phyloP scores from a whole-genome alignment of 495 filamentous ascomycete species.

The Hypoxylon cercidicola region DNA sequence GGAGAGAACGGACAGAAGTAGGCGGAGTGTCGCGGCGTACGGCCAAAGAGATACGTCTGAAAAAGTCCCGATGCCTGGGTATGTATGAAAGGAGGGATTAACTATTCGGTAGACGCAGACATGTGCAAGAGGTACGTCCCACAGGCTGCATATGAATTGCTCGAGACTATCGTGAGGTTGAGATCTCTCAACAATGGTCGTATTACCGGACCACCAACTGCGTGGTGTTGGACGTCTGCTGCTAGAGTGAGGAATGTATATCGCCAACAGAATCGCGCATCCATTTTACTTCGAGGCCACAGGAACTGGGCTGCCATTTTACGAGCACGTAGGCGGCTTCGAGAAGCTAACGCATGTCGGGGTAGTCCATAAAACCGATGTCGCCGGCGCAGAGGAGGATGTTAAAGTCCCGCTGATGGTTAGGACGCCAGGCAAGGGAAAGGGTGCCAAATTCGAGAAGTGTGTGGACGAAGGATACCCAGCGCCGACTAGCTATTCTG shows the following conservation, averaged over 20 bases:
- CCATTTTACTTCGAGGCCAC: conserved; percentile 55
- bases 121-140: too few relatives aligned
- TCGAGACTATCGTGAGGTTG: too few relatives aligned
- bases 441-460: conserved; percentile 15
- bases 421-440: conserved; percentile 23
- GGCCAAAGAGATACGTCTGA: too few relatives aligned
- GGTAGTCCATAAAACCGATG: conserved; percentile 19
- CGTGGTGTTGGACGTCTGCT: conserved; percentile 49
- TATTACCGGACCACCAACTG: conserved; percentile 47
- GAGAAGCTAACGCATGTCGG: conserved; percentile 26
- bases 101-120: too few relatives aligned
- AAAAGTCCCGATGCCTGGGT: too few relatives aligned
- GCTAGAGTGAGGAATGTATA: conserved; percentile 53
- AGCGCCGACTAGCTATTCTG: not conserved
- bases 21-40: too few relatives aligned
- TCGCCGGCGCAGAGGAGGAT: conserved; percentile 8
- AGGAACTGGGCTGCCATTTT: conserved; percentile 50
- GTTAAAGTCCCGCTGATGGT: conserved; percentile 23
- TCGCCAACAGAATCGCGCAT: conserved; percentile 51
- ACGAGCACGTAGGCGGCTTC: conserved; percentile 36
- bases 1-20: too few relatives aligned
- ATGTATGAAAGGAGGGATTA: not conserved
- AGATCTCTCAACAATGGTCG: too few relatives aligned
- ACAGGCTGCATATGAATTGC: too few relatives aligned
- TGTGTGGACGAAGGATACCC: conserved; percentile 22